phyloP scores from a whole-genome alignment of 2,329 filamentous ascomycete species.

The Microdochium nivale region DNA sequence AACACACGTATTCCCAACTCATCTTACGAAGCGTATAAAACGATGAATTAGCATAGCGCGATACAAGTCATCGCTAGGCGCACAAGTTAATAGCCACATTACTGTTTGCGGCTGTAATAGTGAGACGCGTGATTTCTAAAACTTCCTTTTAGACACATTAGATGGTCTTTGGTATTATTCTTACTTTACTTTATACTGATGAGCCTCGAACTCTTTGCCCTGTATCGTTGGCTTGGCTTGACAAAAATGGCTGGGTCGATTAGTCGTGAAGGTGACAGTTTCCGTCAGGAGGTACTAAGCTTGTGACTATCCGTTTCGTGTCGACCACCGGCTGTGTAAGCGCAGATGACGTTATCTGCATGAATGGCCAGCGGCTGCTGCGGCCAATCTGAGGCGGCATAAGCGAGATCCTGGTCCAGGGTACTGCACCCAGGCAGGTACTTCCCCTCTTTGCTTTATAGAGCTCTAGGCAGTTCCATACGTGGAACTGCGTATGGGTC shows the following conservation, averaged over 20 bases:
- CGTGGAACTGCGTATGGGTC: neutral
- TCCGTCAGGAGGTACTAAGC: neutral
- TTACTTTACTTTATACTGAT: neutral
- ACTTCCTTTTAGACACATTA: neutral
- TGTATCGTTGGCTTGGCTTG: neutral
- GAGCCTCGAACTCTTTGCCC: neutral
- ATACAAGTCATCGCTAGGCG: neutral
- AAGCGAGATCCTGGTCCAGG: neutral
- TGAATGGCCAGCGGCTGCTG: neutral
- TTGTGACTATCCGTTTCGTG: neutral
- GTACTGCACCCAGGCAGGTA: neutral
- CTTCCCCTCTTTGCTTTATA: neutral
- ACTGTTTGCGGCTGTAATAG: neutral
- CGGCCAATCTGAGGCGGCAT: neutral
- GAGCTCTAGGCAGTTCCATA: neutral
- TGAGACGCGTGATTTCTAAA: neutral
- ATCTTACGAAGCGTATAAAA: neutral
- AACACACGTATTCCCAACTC: neutral
- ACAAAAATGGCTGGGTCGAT: neutral
- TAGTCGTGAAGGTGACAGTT: neutral
- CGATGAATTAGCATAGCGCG: neutral
- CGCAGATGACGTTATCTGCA: neutral
- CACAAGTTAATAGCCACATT: neutral
- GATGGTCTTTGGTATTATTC: neutral
- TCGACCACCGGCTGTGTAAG: neutral